A percentile compares a stretch with the other conserved stretches of the same genome.
Evolutionary conservation across 164 flowering plant genomes (phyloP).

Genomic region (Vitis rotundifolia): DNA sequence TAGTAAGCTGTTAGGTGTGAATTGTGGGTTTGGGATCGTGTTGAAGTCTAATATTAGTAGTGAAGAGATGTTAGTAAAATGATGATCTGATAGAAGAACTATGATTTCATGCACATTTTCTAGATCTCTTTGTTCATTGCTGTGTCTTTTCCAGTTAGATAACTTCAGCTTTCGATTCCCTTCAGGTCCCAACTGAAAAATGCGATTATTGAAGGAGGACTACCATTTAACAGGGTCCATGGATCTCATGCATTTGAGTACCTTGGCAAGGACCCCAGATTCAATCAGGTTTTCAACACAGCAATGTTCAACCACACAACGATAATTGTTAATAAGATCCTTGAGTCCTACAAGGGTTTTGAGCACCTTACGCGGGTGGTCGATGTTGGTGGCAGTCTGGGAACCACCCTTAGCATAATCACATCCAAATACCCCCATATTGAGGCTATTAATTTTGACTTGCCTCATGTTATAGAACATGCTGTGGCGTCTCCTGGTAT

Average conservation of each 20-base stretch:
- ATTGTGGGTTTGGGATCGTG: no score
- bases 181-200: constrained; percentile 30
- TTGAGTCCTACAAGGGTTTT: constrained; percentile 38
- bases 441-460: constrained; percentile 43
- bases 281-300: constrained; percentile 27
- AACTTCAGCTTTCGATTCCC: not conserved
- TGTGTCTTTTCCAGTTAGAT: no score
- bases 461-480: constrained; percentile 40
- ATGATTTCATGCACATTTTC: no score
- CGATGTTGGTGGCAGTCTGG: constrained; percentile 50
- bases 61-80: no score
- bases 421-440: constrained; percentile 32
- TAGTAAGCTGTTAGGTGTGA: no score
- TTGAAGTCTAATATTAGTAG: no score
- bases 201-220: constrained; percentile 43
- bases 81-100: no score
- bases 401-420: constrained; percentile 24
- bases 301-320: constrained; percentile 29
- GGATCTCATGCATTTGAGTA: constrained; percentile 33
- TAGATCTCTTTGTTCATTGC: no score
- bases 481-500: constrained; percentile 39
- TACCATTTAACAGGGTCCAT: constrained; percentile 38
- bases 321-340: constrained; percentile 18
- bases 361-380: constrained; percentile 23
- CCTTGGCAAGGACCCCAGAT: constrained; percentile 18